A percentile compares a stretch with the other conserved stretches of the same genome.
Evolutionary conservation across 2,329 filamentous ascomycete species (phyloP).

Genomic region (Periconia sp.): DNA sequence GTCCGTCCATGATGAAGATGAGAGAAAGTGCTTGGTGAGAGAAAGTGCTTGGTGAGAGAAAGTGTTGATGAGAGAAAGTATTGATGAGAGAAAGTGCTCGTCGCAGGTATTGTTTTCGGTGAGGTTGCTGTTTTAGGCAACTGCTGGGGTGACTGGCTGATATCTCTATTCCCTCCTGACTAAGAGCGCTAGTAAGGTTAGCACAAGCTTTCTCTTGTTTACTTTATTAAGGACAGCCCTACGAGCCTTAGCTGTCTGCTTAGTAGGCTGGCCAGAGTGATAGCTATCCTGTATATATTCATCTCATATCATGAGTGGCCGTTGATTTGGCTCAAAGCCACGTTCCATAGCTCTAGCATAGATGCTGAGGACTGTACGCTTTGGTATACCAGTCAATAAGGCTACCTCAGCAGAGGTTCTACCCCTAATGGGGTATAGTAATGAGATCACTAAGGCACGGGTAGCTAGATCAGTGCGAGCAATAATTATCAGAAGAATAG

Average conservation of each 20-base stretch:
- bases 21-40: too few species aligned
- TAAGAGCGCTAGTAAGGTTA: constrained; percentile 4
- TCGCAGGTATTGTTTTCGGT: too few species aligned
- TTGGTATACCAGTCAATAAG: constrained; percentile 2
- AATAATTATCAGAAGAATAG: constrained; percentile 10
- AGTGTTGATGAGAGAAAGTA: too few species aligned
- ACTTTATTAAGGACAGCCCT: constrained; percentile 6
- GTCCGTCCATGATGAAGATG: too few species aligned
- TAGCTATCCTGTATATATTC: constrained; percentile 10
- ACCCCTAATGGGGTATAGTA: constrained; percentile 1
- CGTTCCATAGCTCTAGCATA: constrained; percentile 12
- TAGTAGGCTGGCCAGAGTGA: constrained; percentile 8
- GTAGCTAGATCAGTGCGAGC: constrained; percentile 12
- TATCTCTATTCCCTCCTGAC: constrained; percentile 1
- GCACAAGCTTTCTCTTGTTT: constrained; percentile 12
- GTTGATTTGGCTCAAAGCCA: constrained; percentile 10
- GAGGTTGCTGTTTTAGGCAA: too few species aligned
- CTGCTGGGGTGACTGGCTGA: too few species aligned
- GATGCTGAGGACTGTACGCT: constrained; percentile 10
- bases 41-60: too few species aligned
- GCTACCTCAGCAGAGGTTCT: constrained; percentile 5
- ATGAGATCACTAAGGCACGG: constrained; percentile 6
- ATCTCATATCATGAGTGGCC: constrained; percentile 7
- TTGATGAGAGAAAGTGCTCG: too few species aligned
- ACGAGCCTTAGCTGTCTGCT: constrained; percentile 7